Percentiles rank a stretch among this genome's conserved stretches.
phyloP scores from a whole-genome alignment of 2,329 filamentous ascomycete species.

The Verruconis gallopava region DNA sequence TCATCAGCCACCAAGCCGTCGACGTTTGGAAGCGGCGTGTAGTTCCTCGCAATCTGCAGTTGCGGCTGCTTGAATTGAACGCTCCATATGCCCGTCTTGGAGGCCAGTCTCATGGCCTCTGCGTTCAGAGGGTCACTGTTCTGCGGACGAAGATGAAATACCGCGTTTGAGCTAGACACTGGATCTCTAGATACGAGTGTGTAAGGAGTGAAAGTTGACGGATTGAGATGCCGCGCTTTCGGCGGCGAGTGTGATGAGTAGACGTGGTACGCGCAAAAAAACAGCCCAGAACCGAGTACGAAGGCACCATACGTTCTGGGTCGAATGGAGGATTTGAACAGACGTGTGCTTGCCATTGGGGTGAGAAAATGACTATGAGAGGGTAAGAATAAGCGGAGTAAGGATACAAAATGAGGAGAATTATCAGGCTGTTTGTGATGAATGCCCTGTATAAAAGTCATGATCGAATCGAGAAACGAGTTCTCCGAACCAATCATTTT shows the following conservation, averaged over 20 bases:
- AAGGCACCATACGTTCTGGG: neutral
- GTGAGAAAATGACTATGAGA: no score
- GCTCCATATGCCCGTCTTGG: constrained; percentile 53
- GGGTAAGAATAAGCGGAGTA: no score
- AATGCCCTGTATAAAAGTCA: no score
- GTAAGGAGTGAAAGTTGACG: constrained; percentile 51
- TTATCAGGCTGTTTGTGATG: no score
- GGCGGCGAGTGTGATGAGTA: neutral
- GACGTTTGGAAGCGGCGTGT: constrained; percentile 66
- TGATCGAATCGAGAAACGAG: no score
- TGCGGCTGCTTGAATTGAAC: constrained; percentile 92
- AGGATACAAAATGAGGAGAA: no score
- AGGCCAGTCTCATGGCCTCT: constrained; percentile 18
- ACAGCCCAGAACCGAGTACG: neutral
- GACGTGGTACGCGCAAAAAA: neutral
- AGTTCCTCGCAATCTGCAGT: constrained; percentile 79
- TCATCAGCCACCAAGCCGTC: neutral
- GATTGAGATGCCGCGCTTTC: constrained; percentile 35
- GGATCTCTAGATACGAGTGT: constrained; percentile 47
- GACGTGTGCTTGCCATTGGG: neutral
- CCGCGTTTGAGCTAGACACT: constrained; percentile 54
- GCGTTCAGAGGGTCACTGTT: constrained; percentile 22
- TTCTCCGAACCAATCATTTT: no score
- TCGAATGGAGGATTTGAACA: neutral
- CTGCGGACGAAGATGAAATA: constrained; percentile 45